Evolutionary conservation across 2,329 filamentous ascomycete species (phyloP).

Genomic region (Paramyrothecium roridum): DNA sequence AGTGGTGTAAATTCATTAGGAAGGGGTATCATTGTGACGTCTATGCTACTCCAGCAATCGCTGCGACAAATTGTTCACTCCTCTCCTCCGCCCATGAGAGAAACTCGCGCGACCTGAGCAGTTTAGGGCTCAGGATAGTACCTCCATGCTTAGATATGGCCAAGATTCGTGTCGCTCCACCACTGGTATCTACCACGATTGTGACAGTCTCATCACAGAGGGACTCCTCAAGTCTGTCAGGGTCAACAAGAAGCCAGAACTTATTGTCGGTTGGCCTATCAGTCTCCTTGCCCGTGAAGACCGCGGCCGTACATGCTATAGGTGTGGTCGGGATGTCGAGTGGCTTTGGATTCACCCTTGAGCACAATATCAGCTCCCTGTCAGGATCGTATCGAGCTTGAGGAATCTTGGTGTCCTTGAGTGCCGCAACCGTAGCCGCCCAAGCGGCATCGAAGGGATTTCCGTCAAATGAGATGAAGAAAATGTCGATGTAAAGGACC

Average conservation of each 20-base stretch:
- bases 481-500: conserved; percentile 92
- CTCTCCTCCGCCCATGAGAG: conserved; percentile 27
- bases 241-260: conserved; percentile 81
- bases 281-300: conserved; percentile 67
- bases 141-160: conserved; percentile 84
- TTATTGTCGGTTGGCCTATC: conserved; percentile 40
- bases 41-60: conserved; percentile 24
- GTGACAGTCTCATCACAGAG: conserved; percentile 82
- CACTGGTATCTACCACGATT: conserved; percentile 67
- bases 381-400: conserved; percentile 81
- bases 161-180: conserved; percentile 56
- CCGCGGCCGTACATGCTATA: conserved; percentile 71
- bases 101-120: conserved; percentile 63
- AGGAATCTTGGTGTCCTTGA: conserved; percentile 75
- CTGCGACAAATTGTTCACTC: conserved; percentile 31
- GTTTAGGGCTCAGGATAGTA: conserved; percentile 59
- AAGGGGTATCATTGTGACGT: conserved; percentile 18
- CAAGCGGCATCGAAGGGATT: conserved; percentile 91
- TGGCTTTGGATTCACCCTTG: conserved; percentile 48
- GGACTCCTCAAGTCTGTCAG: conserved; percentile 84
- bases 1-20: neutral
- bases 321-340: conserved; percentile 66
- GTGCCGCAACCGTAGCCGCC: conserved; percentile 76
- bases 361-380: conserved; percentile 74
- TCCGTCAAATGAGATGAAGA: conserved; percentile 90